A percentile compares a stretch with the other conserved stretches of the same genome.
Evolutionary conservation across 1,284 basidiomycete species (phyloP).

Genomic region (Ceratobasidium sp.): DNA sequence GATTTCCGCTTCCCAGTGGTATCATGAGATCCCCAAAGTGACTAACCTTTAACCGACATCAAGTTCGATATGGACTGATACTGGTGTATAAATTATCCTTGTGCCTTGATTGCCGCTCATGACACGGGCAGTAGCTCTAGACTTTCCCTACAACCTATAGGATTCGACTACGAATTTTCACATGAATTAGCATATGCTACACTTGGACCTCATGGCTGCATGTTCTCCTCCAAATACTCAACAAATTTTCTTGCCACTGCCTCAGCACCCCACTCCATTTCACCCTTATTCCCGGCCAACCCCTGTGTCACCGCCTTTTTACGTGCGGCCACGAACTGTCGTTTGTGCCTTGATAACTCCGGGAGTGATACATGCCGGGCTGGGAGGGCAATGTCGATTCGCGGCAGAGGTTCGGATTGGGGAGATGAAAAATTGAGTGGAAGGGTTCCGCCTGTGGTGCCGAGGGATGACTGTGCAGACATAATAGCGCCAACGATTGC

Average conservation of each 20-base stretch:
- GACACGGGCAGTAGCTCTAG: neutral
- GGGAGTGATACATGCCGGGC: constrained; percentile 79
- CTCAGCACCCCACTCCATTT: constrained; percentile 80
- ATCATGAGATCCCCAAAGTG: neutral
- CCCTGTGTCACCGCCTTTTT: constrained; percentile 89
- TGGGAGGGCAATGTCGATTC: constrained; percentile 68
- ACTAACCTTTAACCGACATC: neutral
- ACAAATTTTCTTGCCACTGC: constrained; percentile 82
- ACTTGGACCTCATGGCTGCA: constrained; percentile 52
- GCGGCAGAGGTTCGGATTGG: constrained; percentile 52
- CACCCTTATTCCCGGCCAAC: constrained; percentile 77
- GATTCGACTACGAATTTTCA: neutral
- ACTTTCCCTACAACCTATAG: too few species aligned
- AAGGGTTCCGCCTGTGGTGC: constrained; percentile 67
- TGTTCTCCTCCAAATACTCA: constrained; percentile 80
- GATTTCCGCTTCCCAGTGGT: constrained; percentile 4
- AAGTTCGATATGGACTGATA: neutral
- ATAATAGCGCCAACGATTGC: constrained; percentile 77
- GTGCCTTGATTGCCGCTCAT: neutral
- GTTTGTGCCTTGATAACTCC: constrained; percentile 86
- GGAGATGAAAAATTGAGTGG: constrained; percentile 61
- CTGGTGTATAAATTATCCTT: neutral
- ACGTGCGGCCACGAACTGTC: constrained; percentile 88
- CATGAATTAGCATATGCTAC: neutral
- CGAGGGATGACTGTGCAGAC: constrained; percentile 66